These are phyloP conservation scores for Lactarius hengduanensis DNA, from an alignment of 768 basidiomycete species.

Conservation along the genomic window DNA sequence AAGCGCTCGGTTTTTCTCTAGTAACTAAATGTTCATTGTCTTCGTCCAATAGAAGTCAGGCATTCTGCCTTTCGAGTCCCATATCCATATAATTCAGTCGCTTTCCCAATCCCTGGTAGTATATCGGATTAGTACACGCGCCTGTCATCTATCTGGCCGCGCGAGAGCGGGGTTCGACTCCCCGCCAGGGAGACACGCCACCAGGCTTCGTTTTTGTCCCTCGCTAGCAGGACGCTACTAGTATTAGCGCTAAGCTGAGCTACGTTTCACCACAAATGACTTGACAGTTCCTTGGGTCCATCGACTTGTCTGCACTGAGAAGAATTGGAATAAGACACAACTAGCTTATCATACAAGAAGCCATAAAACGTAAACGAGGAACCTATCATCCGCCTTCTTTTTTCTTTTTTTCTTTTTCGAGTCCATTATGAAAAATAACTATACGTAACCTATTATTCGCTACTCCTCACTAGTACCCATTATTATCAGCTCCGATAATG, in stretches of 20 bases:
- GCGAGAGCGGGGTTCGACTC: slow-evolving; percentile 40
- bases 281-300: background rate
- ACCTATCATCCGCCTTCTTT: background rate
- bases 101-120: slow-evolving; percentile 13
- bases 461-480: background rate
- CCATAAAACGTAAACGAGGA: background rate
- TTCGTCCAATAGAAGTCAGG: background rate
- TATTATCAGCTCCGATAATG: background rate
- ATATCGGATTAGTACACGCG: slow-evolving; percentile 27
- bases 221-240: background rate
- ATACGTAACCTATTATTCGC: no score
- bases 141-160: slow-evolving; percentile 25
- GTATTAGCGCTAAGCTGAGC: background rate
- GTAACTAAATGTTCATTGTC: background rate
- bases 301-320: background rate
- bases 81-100: background rate
- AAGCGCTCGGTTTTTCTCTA: background rate
- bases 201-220: background rate
- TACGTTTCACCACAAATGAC: no score
- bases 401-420: no score
- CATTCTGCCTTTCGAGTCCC: background rate
- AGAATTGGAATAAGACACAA: background rate
- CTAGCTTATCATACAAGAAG: background rate
- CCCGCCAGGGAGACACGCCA: slow-evolving; percentile 33
- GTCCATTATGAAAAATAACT: no score